phyloP scores from a whole-genome alignment of 129 eudicot genomes.

The Saussurea involucrata region DNA sequence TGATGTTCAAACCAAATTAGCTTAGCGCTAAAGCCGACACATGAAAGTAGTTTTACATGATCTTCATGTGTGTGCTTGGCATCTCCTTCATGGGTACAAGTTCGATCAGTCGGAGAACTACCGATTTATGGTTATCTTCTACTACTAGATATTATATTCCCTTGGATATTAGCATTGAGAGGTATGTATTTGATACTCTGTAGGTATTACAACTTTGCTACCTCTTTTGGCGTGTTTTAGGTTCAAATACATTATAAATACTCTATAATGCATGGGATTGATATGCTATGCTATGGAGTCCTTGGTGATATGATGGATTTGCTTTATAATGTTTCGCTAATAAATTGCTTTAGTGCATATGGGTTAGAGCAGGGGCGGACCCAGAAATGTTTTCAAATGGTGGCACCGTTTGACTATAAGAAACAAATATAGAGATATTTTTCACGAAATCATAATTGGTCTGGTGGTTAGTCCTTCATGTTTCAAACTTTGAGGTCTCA shows the following conservation, averaged over 20 bases:
- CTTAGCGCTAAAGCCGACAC: neutral
- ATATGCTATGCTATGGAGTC: too few relatives aligned
- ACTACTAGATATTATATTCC: neutral
- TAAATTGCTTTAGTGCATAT: neutral
- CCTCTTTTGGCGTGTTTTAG: neutral
- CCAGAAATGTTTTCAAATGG: too few relatives aligned
- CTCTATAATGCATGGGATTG: too few relatives aligned
- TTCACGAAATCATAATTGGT: too few relatives aligned
- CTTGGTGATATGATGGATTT: too few relatives aligned
- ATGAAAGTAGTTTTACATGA: neutral
- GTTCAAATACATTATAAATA: neutral
- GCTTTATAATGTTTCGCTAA: too few relatives aligned
- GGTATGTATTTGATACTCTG: neutral
- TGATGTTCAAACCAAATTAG: neutral
- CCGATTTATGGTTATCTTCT: neutral
- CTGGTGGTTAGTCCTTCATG: too few relatives aligned
- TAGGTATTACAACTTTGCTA: neutral
- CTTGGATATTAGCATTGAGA: neutral
- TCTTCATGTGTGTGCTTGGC: neutral
- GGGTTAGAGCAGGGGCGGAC: too few relatives aligned
- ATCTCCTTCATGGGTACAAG: neutral
- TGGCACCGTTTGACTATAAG: too few relatives aligned
- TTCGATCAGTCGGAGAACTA: neutral
- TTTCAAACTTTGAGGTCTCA: too few relatives aligned
- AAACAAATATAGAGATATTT: too few relatives aligned